A percentile compares a stretch with the other conserved stretches of the same genome.
Conservation (phyloP, 1,139 yeast genomes). For the Taiozyma sp. region DNA sequence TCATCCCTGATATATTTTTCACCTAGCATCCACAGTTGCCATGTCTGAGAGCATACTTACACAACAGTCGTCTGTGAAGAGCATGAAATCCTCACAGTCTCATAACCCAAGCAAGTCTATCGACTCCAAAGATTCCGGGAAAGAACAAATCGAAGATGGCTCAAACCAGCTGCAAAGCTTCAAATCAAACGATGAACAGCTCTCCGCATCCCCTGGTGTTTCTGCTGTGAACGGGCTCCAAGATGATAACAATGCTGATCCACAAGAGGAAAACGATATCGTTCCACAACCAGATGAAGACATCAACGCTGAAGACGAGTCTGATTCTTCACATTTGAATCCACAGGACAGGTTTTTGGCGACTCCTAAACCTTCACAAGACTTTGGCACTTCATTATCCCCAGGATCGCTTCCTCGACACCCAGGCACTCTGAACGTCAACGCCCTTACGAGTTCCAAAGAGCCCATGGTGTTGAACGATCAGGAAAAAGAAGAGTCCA, state of each 20-base stretch:
- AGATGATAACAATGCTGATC: neutral
- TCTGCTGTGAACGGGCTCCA: neutral
- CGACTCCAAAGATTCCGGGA: neutral
- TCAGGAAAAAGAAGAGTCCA: neutral
- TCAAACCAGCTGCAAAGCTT: neutral
- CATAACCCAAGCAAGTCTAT: neutral
- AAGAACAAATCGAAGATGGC: neutral
- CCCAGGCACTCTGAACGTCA: constrained; percentile 57
- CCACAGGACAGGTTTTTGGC: neutral
- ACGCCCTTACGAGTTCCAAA: constrained; percentile 34
- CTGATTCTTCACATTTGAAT: neutral
- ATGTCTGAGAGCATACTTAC: neutral
- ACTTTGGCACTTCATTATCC: constrained; percentile 9
- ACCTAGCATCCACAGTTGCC: neutral
- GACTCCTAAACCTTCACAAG: constrained; percentile 17
- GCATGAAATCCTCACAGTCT: neutral
- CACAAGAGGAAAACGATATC: neutral
- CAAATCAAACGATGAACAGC: neutral
- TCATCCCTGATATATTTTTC: neutral
- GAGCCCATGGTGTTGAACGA: constrained; percentile 5
- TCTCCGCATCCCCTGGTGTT: neutral
- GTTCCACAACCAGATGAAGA: neutral
- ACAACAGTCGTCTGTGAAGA: neutral
- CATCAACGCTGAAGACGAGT: neutral
- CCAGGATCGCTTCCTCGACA: constrained; percentile 44